Percentiles rank a stretch among this genome's conserved stretches.
phyloP scores from a whole-genome alignment of 2,329 filamentous ascomycete genomes.

The Helotiales sp. region DNA sequence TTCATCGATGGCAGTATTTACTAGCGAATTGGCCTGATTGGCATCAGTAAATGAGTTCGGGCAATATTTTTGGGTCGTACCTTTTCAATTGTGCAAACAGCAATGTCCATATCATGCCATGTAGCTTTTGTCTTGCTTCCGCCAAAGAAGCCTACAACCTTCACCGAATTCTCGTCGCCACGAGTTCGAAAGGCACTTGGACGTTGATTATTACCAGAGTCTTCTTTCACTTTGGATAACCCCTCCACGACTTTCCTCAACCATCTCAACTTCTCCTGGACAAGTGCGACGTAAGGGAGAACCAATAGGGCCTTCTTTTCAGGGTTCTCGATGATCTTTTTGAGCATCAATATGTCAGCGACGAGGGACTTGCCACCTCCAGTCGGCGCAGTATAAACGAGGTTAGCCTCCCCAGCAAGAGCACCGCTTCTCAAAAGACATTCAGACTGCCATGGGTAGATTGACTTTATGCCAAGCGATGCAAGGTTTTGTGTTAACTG shows the following conservation, averaged over 20 bases:
- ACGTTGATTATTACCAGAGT: conserved; percentile 23
- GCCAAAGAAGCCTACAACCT: conserved; percentile 76
- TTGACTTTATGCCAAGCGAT: conserved; percentile 69
- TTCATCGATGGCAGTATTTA: conserved; percentile 76
- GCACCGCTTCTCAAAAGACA: conserved; percentile 72
- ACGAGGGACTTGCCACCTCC: conserved; percentile 80
- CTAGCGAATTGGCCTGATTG: conserved; percentile 70
- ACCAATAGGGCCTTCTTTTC: conserved; percentile 73
- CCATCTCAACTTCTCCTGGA: conserved; percentile 81
- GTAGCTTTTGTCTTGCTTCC: conserved; percentile 69
- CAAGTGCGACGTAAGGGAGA: conserved; percentile 77
- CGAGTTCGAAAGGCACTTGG: conserved; percentile 57
- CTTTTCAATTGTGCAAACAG: conserved; percentile 82
- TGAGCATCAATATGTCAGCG: conserved; percentile 74
- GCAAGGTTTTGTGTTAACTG: conserved; percentile 68
- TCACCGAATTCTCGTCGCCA: conserved; percentile 61
- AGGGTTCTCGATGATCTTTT: conserved; percentile 67
- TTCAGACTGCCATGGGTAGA: conserved; percentile 81
- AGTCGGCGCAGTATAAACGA: conserved; percentile 81
- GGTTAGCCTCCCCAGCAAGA: conserved; percentile 66
- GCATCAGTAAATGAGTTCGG: conserved; percentile 8
- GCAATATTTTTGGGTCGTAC: conserved; percentile 41
- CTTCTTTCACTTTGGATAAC: conserved; percentile 47
- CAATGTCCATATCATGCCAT: conserved; percentile 79
- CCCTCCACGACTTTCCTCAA: conserved; percentile 69